phyloP scores from a whole-genome alignment of 805 yeast genomes.

The Saturnispora mendoncae region DNA sequence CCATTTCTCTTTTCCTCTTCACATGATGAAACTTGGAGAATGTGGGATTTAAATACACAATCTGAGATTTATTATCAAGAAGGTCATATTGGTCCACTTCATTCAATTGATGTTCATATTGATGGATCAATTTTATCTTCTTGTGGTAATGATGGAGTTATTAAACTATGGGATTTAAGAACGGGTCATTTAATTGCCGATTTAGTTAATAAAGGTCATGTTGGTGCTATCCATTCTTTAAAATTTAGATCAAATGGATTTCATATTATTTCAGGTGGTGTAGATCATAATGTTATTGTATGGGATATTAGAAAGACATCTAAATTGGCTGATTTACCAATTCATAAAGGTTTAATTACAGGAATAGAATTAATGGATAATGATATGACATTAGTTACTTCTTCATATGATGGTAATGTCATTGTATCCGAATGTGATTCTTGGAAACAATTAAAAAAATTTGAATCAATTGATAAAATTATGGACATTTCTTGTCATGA shows the following conservation, averaged over 20 bases:
- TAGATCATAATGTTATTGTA: slow-evolving; percentile 67
- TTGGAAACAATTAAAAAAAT: slow-evolving; percentile 49
- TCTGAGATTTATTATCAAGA: slow-evolving; percentile 61
- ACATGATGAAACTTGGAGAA: slow-evolving; percentile 77
- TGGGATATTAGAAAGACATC: slow-evolving; percentile 68
- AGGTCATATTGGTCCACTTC: slow-evolving; percentile 75
- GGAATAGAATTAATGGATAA: slow-evolving; percentile 45
- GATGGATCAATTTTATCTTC: slow-evolving; percentile 74
- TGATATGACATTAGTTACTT: slow-evolving; percentile 42
- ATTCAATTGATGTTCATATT: slow-evolving; percentile 50
- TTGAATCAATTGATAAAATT: slow-evolving; percentile 59
- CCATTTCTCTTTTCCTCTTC: slow-evolving; percentile 59
- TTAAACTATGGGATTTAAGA: slow-evolving; percentile 79
- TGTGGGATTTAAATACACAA: slow-evolving; percentile 61
- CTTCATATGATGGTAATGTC: slow-evolving; percentile 65
- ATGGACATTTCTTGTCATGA: slow-evolving; percentile 39
- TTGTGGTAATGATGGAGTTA: slow-evolving; percentile 71
- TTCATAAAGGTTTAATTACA: slow-evolving; percentile 67
- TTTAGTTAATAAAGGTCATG: slow-evolving; percentile 49
- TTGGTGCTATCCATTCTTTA: slow-evolving; percentile 56
- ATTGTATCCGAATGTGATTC: slow-evolving; percentile 59
- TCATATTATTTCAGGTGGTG: slow-evolving; percentile 74
- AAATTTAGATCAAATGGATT: slow-evolving; percentile 75
- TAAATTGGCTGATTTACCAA: slow-evolving; percentile 45
- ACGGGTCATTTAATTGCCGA: slow-evolving; percentile 56